A percentile compares a stretch with the other conserved stretches of the same genome.
Conservation (phyloP, 2,329 filamentous ascomycete genomes). For the Phyllosticta citriasiana region DNA sequence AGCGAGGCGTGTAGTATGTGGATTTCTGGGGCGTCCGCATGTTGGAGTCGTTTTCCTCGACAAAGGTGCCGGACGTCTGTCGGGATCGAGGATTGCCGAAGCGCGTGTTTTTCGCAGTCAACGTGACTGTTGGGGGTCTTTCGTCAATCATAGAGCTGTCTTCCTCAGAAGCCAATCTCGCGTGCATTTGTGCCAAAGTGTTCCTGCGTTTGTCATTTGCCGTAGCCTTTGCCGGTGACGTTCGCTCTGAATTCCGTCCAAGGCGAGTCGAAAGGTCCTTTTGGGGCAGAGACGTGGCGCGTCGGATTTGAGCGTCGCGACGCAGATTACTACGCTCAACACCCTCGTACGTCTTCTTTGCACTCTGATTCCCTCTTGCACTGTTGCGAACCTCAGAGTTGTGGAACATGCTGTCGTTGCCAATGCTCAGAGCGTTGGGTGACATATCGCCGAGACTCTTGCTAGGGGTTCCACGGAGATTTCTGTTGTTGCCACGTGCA, state of each 20-base stretch:
- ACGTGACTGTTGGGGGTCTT: conserved; percentile 35
- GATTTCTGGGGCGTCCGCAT: conserved; percentile 15
- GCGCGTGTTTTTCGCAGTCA: conserved; percentile 42
- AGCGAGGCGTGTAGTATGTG: conserved; percentile 16
- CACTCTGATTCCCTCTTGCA: background rate
- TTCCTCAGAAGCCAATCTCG: conserved; percentile 42
- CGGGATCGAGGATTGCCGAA: conserved; percentile 36
- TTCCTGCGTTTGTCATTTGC: conserved; percentile 32
- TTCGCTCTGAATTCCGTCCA: conserved; percentile 24
- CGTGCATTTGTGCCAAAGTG: conserved; percentile 47
- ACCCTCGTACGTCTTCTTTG: background rate
- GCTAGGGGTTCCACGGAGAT: conserved; percentile 25
- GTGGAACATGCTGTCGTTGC: conserved; percentile 39
- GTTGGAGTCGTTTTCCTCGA: conserved; percentile 2
- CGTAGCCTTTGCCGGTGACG: conserved; percentile 22
- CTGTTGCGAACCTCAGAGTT: conserved; percentile 32
- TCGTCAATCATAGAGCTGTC: conserved; percentile 43
- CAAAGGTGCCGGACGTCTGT: conserved; percentile 30
- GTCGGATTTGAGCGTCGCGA: conserved; percentile 36
- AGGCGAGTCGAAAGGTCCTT: conserved; percentile 31
- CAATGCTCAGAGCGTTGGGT: conserved; percentile 39
- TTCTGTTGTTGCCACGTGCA: conserved; percentile 40
- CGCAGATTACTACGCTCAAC: conserved; percentile 29
- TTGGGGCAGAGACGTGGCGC: conserved; percentile 28
- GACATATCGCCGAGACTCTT: conserved; percentile 38